Evolutionary conservation across 140 eudicot species (phyloP).

Genomic region (Erigeron philadelphicus): DNA sequence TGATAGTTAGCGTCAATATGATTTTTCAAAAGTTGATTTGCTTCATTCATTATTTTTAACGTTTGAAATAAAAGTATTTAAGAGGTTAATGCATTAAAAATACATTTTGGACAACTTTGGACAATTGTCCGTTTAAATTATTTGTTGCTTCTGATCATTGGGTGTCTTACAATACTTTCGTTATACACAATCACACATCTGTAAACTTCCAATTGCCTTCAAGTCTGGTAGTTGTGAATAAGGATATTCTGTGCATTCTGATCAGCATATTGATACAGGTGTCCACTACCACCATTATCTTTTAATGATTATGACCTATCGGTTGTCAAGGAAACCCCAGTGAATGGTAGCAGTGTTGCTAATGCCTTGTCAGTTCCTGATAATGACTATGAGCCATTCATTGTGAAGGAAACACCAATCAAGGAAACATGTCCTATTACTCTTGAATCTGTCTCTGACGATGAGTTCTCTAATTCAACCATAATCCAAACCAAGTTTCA

Average conservation of each 20-base stretch:
- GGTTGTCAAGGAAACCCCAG: constrained; percentile 63
- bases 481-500: constrained; percentile 34
- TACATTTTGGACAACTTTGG: too few species aligned
- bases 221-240: neutral
- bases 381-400: constrained; percentile 35
- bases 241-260: constrained; percentile 13
- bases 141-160: neutral
- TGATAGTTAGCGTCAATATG: too few species aligned
- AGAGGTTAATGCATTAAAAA: too few species aligned
- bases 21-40: too few species aligned
- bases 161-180: neutral
- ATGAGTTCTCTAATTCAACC: constrained; percentile 40
- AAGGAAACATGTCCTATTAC: constrained; percentile 18
- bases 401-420: constrained; percentile 56
- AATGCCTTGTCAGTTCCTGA: neutral
- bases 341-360: constrained; percentile 4
- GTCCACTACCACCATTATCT: constrained; percentile 30
- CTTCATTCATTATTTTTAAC: too few species aligned
- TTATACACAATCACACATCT: too few species aligned
- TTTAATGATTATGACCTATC: constrained; percentile 38
- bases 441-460: constrained; percentile 38
- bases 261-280: constrained; percentile 45
- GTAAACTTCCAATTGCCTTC: constrained; percentile 4
- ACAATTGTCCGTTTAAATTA: too few species aligned
- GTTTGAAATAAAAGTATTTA: too few species aligned